Conservation (phyloP, 495 filamentous ascomycete species). For the Jackrogersella minutella region DNA sequence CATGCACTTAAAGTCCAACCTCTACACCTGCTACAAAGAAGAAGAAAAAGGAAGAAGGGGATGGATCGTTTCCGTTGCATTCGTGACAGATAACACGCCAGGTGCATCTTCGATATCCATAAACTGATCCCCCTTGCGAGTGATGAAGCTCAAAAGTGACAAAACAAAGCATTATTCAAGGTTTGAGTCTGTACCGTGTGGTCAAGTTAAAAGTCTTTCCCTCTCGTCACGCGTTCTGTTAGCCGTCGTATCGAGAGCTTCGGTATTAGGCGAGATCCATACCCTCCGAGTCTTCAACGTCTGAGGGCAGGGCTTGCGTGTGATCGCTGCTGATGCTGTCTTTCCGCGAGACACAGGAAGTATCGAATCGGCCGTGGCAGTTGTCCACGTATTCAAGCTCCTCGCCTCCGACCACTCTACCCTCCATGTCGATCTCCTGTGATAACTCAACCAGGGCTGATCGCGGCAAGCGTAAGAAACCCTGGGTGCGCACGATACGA, state of each 20-base stretch:
- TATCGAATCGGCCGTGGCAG: constrained; percentile 67
- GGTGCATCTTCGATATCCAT: constrained; percentile 34
- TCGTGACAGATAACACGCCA: constrained; percentile 25
- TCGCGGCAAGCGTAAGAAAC: constrained; percentile 81
- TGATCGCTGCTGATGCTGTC: constrained; percentile 65
- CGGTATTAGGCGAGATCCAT: constrained; percentile 55
- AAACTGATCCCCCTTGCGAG: constrained; percentile 5
- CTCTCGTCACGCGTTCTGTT: not conserved
- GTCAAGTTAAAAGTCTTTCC: not conserved
- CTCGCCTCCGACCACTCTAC: constrained; percentile 81
- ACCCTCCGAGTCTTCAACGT: constrained; percentile 74
- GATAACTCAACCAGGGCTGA: constrained; percentile 86
- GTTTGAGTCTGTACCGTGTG: not conserved
- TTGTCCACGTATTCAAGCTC: constrained; percentile 83
- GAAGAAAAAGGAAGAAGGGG: not conserved
- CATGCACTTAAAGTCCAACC: constrained; percentile 23
- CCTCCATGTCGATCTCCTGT: constrained; percentile 90
- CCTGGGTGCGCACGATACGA: constrained; percentile 85
- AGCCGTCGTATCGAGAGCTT: not conserved
- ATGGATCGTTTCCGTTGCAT: constrained; percentile 18
- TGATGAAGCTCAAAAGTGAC: not conserved
- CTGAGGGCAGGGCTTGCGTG: constrained; percentile 66
- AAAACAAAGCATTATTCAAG: constrained; percentile 20
- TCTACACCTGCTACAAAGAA: not conserved
- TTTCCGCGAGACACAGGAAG: constrained; percentile 61